Evolutionary conservation across 352 stramenopile species (phyloP), one percentile per base, ranked within the genome.

Genomic region (Phytophthora tentaculata): DNA sequence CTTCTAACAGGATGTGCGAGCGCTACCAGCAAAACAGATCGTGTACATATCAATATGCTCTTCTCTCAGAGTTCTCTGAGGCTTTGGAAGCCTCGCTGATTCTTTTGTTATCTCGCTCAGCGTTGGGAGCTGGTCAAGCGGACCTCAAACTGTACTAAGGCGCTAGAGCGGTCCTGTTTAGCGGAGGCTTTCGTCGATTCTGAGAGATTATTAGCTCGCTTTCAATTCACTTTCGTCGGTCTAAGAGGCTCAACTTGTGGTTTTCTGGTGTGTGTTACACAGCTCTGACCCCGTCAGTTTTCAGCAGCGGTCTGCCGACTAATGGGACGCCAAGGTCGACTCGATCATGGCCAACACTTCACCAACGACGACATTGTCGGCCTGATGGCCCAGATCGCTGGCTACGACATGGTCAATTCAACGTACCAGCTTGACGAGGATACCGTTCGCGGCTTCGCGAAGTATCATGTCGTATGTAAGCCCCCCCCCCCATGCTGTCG

Each of bases 371-470:
- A 85, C 14, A 73, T 88, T 54, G 67, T 97, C 8, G 88, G 89
- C 1, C 90, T 97, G 61, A 96, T 97, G 89, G 88, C 88, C 6
- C 86, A 97, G 71, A 81, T 97, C 28, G 86, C 95, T 49, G 79
- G 91, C 29, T 85, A 77, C 55, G 73, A 79, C 3, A 64, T 97
- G 2, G 47, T 96, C 20, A 74, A 83, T 39, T 56, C 75, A 5
- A 77, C 92, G 43, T 71, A 74, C 45, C 78, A 77, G 16, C 67
- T 91, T 19, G 79, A 94, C 35, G 64, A 78, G 39, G 78, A 81
- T 2, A 57, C 76, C 8, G 61, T 96, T 8, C 74, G 77, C 26
- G 57, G 79, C 9, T 90, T 88, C 35, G 88, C 88, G 5, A 73
- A 87, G 64, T 72, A 90, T 17, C 86, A 92, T 41, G 76, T 97